Base-by-base conservation (phyloP, 768 basidiomycete species). In the Boletus subparvulus region DNA sequence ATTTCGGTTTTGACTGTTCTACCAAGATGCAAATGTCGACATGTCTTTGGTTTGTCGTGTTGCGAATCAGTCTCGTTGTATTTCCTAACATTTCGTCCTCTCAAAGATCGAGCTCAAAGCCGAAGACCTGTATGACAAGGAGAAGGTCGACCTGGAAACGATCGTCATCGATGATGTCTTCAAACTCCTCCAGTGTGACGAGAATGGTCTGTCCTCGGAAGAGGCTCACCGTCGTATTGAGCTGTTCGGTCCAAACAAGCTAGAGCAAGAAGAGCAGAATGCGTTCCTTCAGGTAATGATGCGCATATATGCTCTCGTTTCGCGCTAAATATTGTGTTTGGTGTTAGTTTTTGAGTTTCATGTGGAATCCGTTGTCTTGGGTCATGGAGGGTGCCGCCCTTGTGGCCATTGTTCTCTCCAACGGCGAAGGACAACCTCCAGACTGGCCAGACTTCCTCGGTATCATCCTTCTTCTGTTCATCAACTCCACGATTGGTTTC, bases 281-380 rank as follows among this genome's bases (percentile, higher is more conserved):
- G 74, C 94, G 4, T 82, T 98, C 75, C 85, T 98, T 33, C 94
- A 94, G 81, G 90, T 87, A 68, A 43, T 1, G 19, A 71, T 66
- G 28, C 53, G 24, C 55, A 39, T 47, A 9, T 43, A 6, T 46
- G 21, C 33, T 24, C 21, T 47, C 37, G 6, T 49, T 44, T 4
- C 7, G n/a, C 47, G 21, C 49, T 55, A 3, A 66, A 21, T 21
- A 41, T 52, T 21, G 24, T 16, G 2, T 45, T 45, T 28, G 30
- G 30, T 11, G 0, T 30, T 42, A 92, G 90, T 94, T 95, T 75
- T 77, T 94, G 64, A 86, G 87, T 71, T 98, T 98, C 83, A 98
- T 98, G 96, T 98, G 96, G 96, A 98, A 98, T 78, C 96, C 96
- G 43, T 80, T 98, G 13, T 98, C 96, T 35, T 98, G 96, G 96